Percentiles rank a stretch among this genome's conserved stretches.
phyloP scores from a whole-genome alignment of 345 rosid genomes.

The Iberis pinnata region DNA sequence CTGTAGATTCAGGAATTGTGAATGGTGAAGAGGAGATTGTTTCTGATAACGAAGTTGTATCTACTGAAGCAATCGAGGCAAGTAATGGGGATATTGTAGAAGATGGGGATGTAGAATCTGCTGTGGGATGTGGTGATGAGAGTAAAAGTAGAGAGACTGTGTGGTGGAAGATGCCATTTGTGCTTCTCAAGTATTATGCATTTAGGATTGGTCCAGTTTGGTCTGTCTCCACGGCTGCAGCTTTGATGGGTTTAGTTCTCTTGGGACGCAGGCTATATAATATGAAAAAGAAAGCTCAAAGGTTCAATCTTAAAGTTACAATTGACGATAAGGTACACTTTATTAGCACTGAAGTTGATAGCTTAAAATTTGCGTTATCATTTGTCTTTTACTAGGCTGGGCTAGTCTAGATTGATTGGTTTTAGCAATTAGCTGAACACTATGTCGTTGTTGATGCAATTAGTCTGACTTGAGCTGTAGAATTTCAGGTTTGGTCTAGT shows the following conservation, averaged over 20 bases:
- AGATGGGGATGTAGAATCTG: conserved; percentile 11
- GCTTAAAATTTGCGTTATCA: neutral
- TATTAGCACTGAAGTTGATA: neutral
- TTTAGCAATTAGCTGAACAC: neutral
- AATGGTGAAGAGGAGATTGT: conserved; percentile 2
- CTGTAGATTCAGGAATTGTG: conserved; percentile 12
- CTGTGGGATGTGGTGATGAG: conserved; percentile 28
- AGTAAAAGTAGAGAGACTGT: conserved; percentile 34
- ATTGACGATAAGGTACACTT: conserved; percentile 75
- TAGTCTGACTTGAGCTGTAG: neutral
- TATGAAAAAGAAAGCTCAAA: conserved; percentile 63
- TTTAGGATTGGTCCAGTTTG: conserved; percentile 72
- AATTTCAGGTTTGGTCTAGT: neutral
- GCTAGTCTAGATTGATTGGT: neutral
- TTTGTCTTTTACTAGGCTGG: neutral
- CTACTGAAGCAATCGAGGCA: conserved; percentile 5
- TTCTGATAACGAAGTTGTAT: conserved; percentile 17
- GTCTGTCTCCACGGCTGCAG: conserved; percentile 90
- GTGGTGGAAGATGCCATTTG: conserved; percentile 96
- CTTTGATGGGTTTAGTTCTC: conserved; percentile 68
- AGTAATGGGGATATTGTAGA: neutral
- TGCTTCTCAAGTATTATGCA: conserved; percentile 60
- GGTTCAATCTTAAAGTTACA: conserved; percentile 70
- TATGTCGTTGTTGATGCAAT: conserved; percentile 12
- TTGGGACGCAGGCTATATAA: conserved; percentile 68